Evolutionary conservation across 1,284 basidiomycete genomes (phyloP).

Genomic region (Irpex sp.): DNA sequence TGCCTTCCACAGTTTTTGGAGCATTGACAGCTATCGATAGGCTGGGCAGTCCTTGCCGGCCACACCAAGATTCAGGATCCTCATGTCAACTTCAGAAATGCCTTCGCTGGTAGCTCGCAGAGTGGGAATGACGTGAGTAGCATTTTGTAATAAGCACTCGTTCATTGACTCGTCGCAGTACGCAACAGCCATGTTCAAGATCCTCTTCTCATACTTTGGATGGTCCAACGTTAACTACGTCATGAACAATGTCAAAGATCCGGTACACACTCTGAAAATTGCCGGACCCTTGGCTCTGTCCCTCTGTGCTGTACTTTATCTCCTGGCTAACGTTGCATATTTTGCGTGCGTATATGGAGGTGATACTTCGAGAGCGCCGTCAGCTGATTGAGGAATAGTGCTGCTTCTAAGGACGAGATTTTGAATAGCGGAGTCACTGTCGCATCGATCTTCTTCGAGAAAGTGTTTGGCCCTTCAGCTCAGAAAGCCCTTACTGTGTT

Average conservation of each 20-base stretch:
- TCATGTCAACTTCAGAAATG: conserved; percentile 39
- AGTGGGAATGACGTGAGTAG: conserved; percentile 60
- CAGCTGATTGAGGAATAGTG: conserved; percentile 18
- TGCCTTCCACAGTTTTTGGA: neutral
- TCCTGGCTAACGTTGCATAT: conserved; percentile 65
- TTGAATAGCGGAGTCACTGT: conserved; percentile 50
- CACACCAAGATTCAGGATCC: conserved; percentile 41
- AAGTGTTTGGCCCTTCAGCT: conserved; percentile 52
- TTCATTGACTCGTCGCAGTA: conserved; percentile 32
- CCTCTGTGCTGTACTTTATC: conserved; percentile 50
- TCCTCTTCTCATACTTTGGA: conserved; percentile 48
- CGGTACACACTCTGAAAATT: conserved; percentile 62
- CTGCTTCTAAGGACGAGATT: conserved; percentile 59
- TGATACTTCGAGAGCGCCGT: neutral
- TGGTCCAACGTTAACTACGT: conserved; percentile 32
- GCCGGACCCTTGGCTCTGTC: conserved; percentile 63
- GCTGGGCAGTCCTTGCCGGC: conserved; percentile 45
- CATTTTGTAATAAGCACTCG: neutral
- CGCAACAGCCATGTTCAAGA: conserved; percentile 57
- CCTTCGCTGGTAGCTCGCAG: conserved; percentile 51
- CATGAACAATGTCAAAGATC: conserved; percentile 63
- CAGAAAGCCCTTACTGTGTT: conserved; percentile 57
- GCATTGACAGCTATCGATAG: conserved; percentile 19
- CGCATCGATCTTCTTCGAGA: conserved; percentile 62
- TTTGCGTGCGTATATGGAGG: conserved; percentile 51